A percentile compares a stretch with the other conserved stretches of the same genome.
phyloP scores from a whole-genome alignment of 306 rosid genomes.

The Prunus padus region DNA sequence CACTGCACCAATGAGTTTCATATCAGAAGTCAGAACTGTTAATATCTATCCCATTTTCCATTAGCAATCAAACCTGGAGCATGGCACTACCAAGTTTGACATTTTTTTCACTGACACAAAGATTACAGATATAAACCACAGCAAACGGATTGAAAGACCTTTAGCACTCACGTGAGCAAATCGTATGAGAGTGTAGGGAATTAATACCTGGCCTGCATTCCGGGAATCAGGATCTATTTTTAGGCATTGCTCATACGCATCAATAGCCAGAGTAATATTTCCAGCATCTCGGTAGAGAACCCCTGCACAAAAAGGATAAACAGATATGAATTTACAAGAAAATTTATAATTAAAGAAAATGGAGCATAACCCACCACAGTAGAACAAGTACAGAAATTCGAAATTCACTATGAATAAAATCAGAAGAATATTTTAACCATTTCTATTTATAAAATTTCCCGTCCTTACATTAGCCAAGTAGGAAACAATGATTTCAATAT shows the following conservation, averaged over 20 bases:
- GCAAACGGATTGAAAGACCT: neutral
- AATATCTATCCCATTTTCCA: neutral
- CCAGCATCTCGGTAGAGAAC: slow-evolving; percentile 98
- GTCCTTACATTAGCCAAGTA: neutral
- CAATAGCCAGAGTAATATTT: slow-evolving; percentile 72
- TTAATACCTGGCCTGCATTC: slow-evolving; percentile 95
- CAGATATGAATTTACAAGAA: slow-evolving; percentile 13
- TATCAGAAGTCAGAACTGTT: neutral
- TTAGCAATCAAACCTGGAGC: neutral
- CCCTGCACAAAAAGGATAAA: slow-evolving; percentile 51
- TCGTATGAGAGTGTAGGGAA: slow-evolving; percentile 7
- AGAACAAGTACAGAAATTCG: neutral
- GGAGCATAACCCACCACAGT: neutral
- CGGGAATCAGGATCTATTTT: slow-evolving; percentile 97
- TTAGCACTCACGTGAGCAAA: neutral
- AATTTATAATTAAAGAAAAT: neutral
- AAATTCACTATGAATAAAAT: neutral
- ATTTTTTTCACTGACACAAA: neutral
- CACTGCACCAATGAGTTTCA: neutral
- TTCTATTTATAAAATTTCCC: neutral
- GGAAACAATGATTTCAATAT: neutral
- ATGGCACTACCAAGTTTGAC: neutral
- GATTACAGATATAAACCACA: neutral
- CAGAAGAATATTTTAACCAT: neutral
- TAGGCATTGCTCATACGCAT: slow-evolving; percentile 93